phyloP scores from a whole-genome alignment of 768 basidiomycete genomes.

The Heimioporus sp. region DNA sequence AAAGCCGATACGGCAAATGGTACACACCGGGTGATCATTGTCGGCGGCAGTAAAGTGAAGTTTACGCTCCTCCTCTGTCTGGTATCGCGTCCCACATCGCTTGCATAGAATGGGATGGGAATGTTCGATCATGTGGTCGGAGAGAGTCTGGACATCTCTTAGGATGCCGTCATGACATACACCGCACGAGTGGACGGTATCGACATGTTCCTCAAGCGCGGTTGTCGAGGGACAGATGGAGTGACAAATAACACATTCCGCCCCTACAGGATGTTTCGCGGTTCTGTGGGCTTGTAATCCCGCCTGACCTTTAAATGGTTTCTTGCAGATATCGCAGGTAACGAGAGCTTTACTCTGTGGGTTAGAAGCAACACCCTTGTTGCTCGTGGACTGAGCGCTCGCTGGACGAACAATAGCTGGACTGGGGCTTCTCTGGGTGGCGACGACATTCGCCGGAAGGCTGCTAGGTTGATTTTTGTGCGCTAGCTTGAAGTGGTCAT shows the following conservation, averaged over 20 bases:
- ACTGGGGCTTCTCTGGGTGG: constrained; percentile 9
- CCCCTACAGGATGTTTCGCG: constrained; percentile 21
- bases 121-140: constrained; percentile 30
- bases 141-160: constrained; percentile 22
- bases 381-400: constrained; percentile 17
- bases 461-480: constrained; percentile 11
- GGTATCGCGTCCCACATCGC: constrained; percentile 30
- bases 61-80: constrained; percentile 34
- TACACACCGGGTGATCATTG: constrained; percentile 38
- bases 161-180: constrained; percentile 31
- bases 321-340: constrained; percentile 23
- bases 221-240: constrained; percentile 18
- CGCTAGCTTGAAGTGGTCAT: constrained; percentile 22
- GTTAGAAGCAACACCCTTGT: constrained; percentile 4
- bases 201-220: constrained; percentile 26
- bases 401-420: constrained; percentile 12
- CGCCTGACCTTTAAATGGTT: constrained; percentile 15
- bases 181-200: constrained; percentile 23
- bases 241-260: constrained; percentile 27
- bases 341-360: constrained; percentile 3
- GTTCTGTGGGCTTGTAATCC: constrained; percentile 25
- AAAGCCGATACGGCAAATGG: constrained; percentile 32
- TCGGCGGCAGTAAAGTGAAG: constrained; percentile 39
- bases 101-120: constrained; percentile 26
- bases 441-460: constrained; percentile 5